Conservation (phyloP, 495 filamentous ascomycete genomes). For the Evernia prunastri region DNA sequence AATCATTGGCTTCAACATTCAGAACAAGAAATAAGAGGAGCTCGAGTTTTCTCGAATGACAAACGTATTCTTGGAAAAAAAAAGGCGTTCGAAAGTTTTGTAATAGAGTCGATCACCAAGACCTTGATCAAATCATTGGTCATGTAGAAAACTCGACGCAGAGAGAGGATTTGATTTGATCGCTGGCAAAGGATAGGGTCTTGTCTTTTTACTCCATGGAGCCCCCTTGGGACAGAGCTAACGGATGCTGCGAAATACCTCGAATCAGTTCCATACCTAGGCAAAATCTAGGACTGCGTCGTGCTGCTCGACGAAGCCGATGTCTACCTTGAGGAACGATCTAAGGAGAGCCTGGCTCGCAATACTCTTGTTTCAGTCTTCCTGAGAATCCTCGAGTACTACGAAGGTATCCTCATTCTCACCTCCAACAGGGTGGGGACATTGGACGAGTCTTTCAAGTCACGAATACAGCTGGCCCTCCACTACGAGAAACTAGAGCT, state of each 20-base stretch:
- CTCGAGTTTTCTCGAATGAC: constrained; percentile 32
- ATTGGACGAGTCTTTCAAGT: constrained; percentile 47
- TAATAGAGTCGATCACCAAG: constrained; percentile 44
- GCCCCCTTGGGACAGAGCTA: constrained; percentile 10
- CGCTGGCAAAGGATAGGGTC: constrained; percentile 24
- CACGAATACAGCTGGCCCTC: constrained; percentile 41
- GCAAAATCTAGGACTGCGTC: constrained; percentile 31
- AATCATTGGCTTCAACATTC: constrained; percentile 32
- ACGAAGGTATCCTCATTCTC: constrained; percentile 50
- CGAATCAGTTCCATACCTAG: constrained; percentile 20
- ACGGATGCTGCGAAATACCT: constrained; percentile 16
- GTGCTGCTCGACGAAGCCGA: constrained; percentile 43
- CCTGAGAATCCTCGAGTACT: constrained; percentile 49
- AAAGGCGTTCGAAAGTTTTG: constrained; percentile 49
- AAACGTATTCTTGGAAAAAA: constrained; percentile 45
- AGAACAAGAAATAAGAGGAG: constrained; percentile 33
- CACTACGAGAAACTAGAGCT: constrained; percentile 17
- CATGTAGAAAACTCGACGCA: constrained; percentile 25
- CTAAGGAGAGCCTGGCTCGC: constrained; percentile 30
- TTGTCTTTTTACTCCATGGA: background rate
- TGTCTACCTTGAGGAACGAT: constrained; percentile 39
- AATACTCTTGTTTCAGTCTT: constrained; percentile 47
- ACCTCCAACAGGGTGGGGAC: constrained; percentile 46
- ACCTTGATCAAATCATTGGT: constrained; percentile 47
- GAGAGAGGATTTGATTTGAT: constrained; percentile 41